A percentile compares a stretch with the other conserved stretches of the same genome.
Conservation (phyloP, 2,329 filamentous ascomycete species). For the Diplodia intermedia region DNA sequence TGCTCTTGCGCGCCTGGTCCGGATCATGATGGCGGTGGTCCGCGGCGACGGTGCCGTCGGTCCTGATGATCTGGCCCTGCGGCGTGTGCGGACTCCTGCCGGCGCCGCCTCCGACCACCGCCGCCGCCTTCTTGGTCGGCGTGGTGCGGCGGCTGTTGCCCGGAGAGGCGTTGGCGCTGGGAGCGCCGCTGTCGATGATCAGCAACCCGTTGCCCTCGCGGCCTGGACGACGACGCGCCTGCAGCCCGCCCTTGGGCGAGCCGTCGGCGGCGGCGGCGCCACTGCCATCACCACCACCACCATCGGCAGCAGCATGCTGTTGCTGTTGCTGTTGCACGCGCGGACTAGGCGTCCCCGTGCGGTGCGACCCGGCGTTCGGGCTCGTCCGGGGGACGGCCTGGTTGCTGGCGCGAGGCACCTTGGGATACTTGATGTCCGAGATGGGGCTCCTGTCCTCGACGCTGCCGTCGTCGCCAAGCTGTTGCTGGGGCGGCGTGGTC, state of each 20-base stretch:
- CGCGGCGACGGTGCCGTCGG: neutral
- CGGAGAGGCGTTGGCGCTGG: neutral
- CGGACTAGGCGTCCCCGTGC: conserved; percentile 20
- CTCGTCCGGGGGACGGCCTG: conserved; percentile 52
- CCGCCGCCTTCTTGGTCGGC: neutral
- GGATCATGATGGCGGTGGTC: conserved; percentile 8
- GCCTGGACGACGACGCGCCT: conserved; percentile 44
- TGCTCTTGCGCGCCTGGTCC: conserved; percentile 23
- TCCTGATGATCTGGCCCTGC: conserved; percentile 35
- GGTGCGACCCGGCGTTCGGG: neutral
- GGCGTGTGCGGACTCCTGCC: conserved; percentile 37
- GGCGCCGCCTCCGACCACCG: conserved; percentile 9
- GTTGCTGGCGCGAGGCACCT: conserved; percentile 56
- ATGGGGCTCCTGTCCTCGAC: conserved; percentile 37
- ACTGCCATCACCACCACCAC: neutral
- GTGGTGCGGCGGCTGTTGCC: conserved; percentile 36
- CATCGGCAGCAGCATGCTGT: neutral
- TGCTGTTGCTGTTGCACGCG: conserved; percentile 12
- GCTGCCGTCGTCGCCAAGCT: neutral
- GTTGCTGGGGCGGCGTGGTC: neutral
- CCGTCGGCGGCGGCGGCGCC: neutral
- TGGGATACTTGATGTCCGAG: conserved; percentile 55
- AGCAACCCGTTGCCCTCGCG: conserved; percentile 45
- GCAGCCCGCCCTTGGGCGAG: conserved; percentile 27
- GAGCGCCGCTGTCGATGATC: conserved; percentile 42